Base-by-base conservation (phyloP, 768 basidiomycete species). In the Wakefieldia striispora region DNA sequence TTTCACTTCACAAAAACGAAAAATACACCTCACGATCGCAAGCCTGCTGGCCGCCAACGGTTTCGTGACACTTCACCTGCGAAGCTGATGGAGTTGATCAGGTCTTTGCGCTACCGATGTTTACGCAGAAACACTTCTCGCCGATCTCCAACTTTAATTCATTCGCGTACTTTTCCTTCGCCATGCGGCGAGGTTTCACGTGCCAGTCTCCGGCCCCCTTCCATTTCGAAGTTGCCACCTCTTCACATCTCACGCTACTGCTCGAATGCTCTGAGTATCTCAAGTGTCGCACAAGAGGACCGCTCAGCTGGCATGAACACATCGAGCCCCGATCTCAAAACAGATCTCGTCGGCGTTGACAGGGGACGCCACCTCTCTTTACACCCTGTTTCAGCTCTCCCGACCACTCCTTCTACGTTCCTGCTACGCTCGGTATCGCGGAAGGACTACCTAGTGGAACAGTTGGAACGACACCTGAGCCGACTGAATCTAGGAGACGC, bases 31-130 rank as follows among this genome's bases (percentile, higher is more conserved):
- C 47, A 21, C 39, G 37, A 54, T 37, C 50, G 41, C 48, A 63
- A 55, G 38, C 23, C 26, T 23, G 45, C 47, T 0, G 17, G 45
- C 33, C 43, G 47, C 23, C 51, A 40, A 39, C 55, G 55, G 23
- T 43, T 60, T 44, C 43, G 49, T n/a, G 61, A 63, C 26, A 49
- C 51, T 23, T 47, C 63, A 6, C 53, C 50, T 21, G 45, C 53
- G 6, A 64, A 58, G 51, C 37, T 65, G 11, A 47, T 33, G 10
- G 49, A 55, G 9, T 49, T 65, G 26, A 46, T 64, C 58, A 60
- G 60, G 43, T 57, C 55, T 31, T 44, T 65, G 40, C 55, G 61
- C 23, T 44, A 34, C 23, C 38, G 50, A 27, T 45, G 49, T 45
- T 38, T 55, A 38, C 49, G 43, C 36, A 49, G 35, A 37, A 33